Evolutionary conservation across 345 rosid species (phyloP).

Genomic region (Gossypium rotundifolium): DNA sequence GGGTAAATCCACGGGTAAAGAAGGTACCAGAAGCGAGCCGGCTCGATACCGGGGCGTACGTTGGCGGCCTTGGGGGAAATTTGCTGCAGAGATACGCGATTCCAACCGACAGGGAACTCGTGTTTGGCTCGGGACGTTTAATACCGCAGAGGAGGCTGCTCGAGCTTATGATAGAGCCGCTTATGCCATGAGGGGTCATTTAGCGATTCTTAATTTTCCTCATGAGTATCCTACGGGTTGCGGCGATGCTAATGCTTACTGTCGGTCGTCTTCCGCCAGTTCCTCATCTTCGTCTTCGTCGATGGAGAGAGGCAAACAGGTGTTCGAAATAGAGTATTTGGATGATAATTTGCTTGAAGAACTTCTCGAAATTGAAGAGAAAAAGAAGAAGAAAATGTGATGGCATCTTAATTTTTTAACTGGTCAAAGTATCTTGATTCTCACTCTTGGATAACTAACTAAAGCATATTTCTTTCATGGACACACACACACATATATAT

Average conservation of each 20-base stretch:
- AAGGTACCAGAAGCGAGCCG: slow-evolving; percentile 25
- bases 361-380: slow-evolving; percentile 8
- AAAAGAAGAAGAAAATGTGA: neutral
- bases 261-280: slow-evolving; percentile 10
- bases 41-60: slow-evolving; percentile 71
- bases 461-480: neutral
- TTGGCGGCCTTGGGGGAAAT: slow-evolving; percentile 88
- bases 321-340: slow-evolving; percentile 71
- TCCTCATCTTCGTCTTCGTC: neutral
- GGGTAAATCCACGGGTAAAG: slow-evolving; percentile 9
- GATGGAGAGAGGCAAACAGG: slow-evolving; percentile 27
- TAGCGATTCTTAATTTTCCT: slow-evolving; percentile 75
- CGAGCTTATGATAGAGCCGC: slow-evolving; percentile 89
- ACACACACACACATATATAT: too few relatives aligned
- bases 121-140: slow-evolving; percentile 87
- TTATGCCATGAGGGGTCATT: slow-evolving; percentile 75
- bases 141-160: slow-evolving; percentile 86
- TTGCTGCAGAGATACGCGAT: slow-evolving; percentile 87
- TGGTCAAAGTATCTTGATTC: neutral
- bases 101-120: slow-evolving; percentile 66
- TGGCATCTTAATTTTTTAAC: neutral
- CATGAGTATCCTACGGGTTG: slow-evolving; percentile 50
- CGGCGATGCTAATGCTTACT: slow-evolving; percentile 16
- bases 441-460: neutral
- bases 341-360: slow-evolving; percentile 68